Percentiles rank a stretch among this genome's conserved stretches.
phyloP scores from a whole-genome alignment of 176 grass and related monocot species.

The Echinochloa phyllopogon region DNA sequence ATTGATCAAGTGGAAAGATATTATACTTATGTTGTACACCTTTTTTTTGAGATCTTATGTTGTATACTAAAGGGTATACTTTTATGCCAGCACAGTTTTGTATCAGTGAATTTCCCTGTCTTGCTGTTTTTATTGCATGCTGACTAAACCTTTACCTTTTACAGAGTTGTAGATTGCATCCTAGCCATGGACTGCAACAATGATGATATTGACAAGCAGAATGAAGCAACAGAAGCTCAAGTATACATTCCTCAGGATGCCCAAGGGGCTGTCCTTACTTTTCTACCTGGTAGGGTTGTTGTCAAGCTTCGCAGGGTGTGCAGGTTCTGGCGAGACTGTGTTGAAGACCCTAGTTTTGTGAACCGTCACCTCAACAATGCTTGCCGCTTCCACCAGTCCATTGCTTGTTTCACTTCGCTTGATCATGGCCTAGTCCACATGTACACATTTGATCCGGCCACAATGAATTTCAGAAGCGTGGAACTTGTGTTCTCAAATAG shows the following conservation, averaged over 20 bases:
- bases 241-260: slow-evolving; percentile 47
- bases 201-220: slow-evolving; percentile 40
- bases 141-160: slow-evolving; percentile 40
- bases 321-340: slow-evolving; percentile 54
- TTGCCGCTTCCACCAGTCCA: slow-evolving; percentile 40
- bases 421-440: slow-evolving; percentile 44
- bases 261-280: slow-evolving; percentile 47
- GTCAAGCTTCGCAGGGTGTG: slow-evolving; percentile 40
- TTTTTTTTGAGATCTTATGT: neutral
- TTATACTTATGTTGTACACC: neutral
- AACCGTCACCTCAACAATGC: slow-evolving; percentile 44
- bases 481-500: slow-evolving; percentile 50
- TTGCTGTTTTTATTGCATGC: slow-evolving; percentile 21
- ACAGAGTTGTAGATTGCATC: slow-evolving; percentile 19
- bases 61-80: neutral
- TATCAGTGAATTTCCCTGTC: neutral
- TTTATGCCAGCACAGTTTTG: slow-evolving; percentile 11
- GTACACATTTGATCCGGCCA: slow-evolving; percentile 53
- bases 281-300: slow-evolving; percentile 48
- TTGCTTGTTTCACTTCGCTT: slow-evolving; percentile 58
- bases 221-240: slow-evolving; percentile 26
- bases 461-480: slow-evolving; percentile 45
- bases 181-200: slow-evolving; percentile 44
- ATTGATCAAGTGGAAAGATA: slow-evolving; percentile 24
- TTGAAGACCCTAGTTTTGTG: slow-evolving; percentile 47